Evolutionary conservation across 352 stramenopile genomes (phyloP).

Genomic region (Globisporangium canariense): DNA sequence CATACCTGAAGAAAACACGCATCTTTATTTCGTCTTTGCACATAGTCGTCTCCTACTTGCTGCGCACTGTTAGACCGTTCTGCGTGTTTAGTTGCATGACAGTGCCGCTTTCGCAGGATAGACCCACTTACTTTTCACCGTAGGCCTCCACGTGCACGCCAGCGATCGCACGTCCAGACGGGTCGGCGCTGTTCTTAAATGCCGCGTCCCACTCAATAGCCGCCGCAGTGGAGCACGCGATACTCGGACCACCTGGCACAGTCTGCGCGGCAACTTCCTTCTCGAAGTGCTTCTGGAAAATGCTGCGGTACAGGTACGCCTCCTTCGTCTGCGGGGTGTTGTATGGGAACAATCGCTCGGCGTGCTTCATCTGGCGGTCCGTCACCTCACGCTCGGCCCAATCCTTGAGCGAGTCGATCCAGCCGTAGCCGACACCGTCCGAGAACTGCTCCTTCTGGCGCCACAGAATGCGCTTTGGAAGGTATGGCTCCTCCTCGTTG

Average conservation of each 20-base stretch:
- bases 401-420: slow-evolving; percentile 97
- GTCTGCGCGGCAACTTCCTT: slow-evolving; percentile 95
- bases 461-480: slow-evolving; percentile 98
- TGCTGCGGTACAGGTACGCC: slow-evolving; percentile 93
- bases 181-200: slow-evolving; percentile 94
- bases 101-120: neutral
- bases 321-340: slow-evolving; percentile 99
- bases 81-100: neutral
- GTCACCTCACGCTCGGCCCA: slow-evolving; percentile 92
- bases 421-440: slow-evolving; percentile 98
- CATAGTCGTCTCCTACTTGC: neutral
- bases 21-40: slow-evolving; percentile 10
- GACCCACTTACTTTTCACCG: slow-evolving; percentile 21
- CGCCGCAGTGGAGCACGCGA: slow-evolving; percentile 97
- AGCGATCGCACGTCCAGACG: slow-evolving; percentile 91
- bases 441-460: slow-evolving; percentile 99
- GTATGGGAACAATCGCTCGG: slow-evolving; percentile 95
- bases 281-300: slow-evolving; percentile 99
- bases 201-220: slow-evolving; percentile 97
- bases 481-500: slow-evolving; percentile 95
- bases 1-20: neutral
- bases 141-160: slow-evolving; percentile 96
- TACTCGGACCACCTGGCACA: slow-evolving; percentile 96
- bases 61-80: neutral
- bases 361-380: slow-evolving; percentile 95